These are phyloP conservation scores for Phytophthora tubulina DNA, from an alignment of 352 stramenopile species.

Conservation along the genomic window DNA sequence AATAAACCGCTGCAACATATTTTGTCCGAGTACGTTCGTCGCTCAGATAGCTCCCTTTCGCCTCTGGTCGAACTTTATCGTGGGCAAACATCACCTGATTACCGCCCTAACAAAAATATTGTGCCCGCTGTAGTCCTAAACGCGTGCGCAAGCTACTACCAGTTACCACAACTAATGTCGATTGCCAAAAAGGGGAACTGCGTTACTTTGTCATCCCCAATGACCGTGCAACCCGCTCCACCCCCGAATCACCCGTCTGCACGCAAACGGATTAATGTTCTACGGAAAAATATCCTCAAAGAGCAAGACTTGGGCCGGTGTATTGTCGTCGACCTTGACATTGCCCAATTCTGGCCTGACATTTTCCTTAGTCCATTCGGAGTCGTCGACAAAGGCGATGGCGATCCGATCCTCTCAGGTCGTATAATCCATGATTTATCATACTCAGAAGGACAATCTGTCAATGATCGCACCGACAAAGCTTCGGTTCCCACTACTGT, in stretches of 20 bases:
- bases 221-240: background rate
- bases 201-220: background rate
- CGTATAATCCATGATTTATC: background rate
- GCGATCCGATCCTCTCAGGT: background rate
- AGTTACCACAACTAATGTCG: too few species aligned
- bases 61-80: background rate
- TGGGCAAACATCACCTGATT: background rate
- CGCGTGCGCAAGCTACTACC: too few species aligned
- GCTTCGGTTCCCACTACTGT: background rate
- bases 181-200: too few species aligned
- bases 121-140: background rate
- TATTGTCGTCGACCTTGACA: conserved; percentile 21
- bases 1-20: background rate
- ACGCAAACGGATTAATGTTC: background rate
- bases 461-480: background rate
- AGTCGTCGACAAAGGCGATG: conserved; percentile 19
- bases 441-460: background rate
- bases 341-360: background rate
- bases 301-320: conserved; percentile 20
- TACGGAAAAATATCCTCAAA: conserved; percentile 19
- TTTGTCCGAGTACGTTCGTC: background rate
- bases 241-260: conserved; percentile 4
- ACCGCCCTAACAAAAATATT: background rate
- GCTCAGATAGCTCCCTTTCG: background rate
- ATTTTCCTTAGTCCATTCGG: conserved; percentile 25